A percentile compares a stretch with the other conserved stretches of the same genome.
Conservation (phyloP, 345 rosid species). For the Aethionema arabicum region DNA sequence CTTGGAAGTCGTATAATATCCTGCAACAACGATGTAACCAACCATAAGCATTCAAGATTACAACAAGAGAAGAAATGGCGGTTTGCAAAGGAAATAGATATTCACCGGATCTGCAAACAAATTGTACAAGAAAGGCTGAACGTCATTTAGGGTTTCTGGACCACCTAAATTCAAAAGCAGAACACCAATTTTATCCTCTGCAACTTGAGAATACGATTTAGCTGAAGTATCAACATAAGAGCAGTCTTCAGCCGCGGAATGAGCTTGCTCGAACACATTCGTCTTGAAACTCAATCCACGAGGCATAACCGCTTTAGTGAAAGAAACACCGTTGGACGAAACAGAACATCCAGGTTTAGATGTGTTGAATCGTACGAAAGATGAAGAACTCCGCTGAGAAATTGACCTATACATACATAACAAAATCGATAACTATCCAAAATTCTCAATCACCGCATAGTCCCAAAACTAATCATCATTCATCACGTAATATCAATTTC, state of each 20-base stretch:
- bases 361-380: constrained; percentile 22
- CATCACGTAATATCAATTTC: neutral
- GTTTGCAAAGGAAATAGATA: neutral
- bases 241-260: constrained; percentile 42
- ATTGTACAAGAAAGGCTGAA: constrained; percentile 83
- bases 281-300: constrained; percentile 37
- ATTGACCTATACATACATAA: constrained; percentile 35
- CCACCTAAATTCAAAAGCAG: constrained; percentile 89
- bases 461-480: neutral
- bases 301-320: constrained; percentile 15
- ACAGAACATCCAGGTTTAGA: constrained; percentile 25
- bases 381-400: constrained; percentile 16
- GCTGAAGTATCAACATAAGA: constrained; percentile 33
- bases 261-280: constrained; percentile 40
- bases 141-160: constrained; percentile 81
- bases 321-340: constrained; percentile 15
- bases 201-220: constrained; percentile 38
- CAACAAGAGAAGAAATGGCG: neutral
- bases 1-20: constrained; percentile 92
- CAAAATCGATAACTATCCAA: constrained; percentile 5
- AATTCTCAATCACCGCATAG: constrained; percentile 4
- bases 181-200: constrained; percentile 74
- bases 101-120: constrained; percentile 93
- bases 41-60: neutral
- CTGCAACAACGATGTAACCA: constrained; percentile 36